Evolutionary conservation across 169 alveolate genomes (phyloP).

Genomic region (Cryptosporidium felis): DNA sequence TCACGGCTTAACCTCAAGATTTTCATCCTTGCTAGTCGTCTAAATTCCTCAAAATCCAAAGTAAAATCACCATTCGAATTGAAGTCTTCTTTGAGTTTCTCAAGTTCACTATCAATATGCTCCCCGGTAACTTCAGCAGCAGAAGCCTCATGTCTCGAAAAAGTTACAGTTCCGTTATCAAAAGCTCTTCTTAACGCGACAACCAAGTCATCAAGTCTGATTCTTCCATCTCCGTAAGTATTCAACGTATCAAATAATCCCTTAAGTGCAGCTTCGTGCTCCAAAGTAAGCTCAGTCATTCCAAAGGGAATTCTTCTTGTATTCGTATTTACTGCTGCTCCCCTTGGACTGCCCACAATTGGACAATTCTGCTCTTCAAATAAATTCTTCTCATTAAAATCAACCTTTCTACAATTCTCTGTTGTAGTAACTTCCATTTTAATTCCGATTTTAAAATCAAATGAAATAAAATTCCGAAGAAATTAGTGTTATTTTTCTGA

Average conservation of each 20-base stretch:
- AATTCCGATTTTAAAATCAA: too few species aligned
- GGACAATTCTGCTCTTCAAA: slow-evolving; percentile 40
- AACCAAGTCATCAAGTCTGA: slow-evolving; percentile 38
- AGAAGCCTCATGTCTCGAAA: slow-evolving; percentile 65
- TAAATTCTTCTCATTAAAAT: too few species aligned
- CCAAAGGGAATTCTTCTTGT: slow-evolving; percentile 68
- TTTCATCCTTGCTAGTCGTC: slow-evolving; percentile 67
- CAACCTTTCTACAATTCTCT: too few species aligned
- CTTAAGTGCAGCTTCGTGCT: slow-evolving; percentile 58
- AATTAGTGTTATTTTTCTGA: too few species aligned
- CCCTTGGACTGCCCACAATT: slow-evolving; percentile 29
- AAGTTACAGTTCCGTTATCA: slow-evolving; percentile 67
- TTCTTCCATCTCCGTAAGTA: slow-evolving; percentile 59
- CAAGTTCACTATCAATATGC: slow-evolving; percentile 61
- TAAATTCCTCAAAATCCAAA: slow-evolving; percentile 58
- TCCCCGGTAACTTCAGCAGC: slow-evolving; percentile 70
- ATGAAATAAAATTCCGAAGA: too few species aligned
- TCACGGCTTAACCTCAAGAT: slow-evolving; percentile 58
- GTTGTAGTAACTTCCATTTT: too few species aligned
- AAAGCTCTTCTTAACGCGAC: slow-evolving; percentile 63
- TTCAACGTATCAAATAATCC: slow-evolving; percentile 63
- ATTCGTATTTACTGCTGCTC: not conserved
- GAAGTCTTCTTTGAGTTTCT: slow-evolving; percentile 59
- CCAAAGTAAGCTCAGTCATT: slow-evolving; percentile 51
- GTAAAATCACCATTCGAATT: slow-evolving; percentile 52